These are phyloP conservation scores for Beta vulgaris DNA, from an alignment of 148 eudicot genomes.

Conservation along the genomic window DNA sequence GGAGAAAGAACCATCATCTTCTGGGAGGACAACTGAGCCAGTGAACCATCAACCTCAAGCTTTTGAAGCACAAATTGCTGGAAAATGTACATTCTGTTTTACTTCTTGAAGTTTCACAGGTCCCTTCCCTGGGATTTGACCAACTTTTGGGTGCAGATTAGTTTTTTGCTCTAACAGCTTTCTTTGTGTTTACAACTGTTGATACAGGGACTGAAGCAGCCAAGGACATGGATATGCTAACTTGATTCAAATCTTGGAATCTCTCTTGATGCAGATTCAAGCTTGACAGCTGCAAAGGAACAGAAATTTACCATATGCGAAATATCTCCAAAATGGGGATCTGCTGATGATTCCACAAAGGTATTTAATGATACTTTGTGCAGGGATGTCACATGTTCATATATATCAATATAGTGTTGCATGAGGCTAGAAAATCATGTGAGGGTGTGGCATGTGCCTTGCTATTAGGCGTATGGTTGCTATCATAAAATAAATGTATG, in stretches of 20 bases:
- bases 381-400: background rate
- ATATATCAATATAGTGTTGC: background rate
- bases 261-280: constrained; percentile 42
- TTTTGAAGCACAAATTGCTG: constrained; percentile 23
- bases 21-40: constrained; percentile 18
- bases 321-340: constrained; percentile 82
- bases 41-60: constrained; percentile 16
- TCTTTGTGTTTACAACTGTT: constrained; percentile 33
- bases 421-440: background rate
- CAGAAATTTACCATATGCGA: constrained; percentile 73
- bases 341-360: constrained; percentile 56
- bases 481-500: too few species aligned
- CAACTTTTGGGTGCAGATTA: background rate
- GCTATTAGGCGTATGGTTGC: too few species aligned
- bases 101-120: constrained; percentile 1
- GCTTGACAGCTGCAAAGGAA: constrained; percentile 49
- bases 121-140: background rate
- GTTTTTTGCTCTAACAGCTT: constrained; percentile 13
- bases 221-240: constrained; percentile 28
- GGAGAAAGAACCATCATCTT: constrained; percentile 27
- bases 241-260: constrained; percentile 48
- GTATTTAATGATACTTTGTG: constrained; percentile 27
- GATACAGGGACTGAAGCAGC: constrained; percentile 32
- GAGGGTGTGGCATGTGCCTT: background rate
- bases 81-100: constrained; percentile 27